Evolutionary conservation across 148 eudicot species (phyloP).

Genomic region (Rhododendron ovatum): DNA sequence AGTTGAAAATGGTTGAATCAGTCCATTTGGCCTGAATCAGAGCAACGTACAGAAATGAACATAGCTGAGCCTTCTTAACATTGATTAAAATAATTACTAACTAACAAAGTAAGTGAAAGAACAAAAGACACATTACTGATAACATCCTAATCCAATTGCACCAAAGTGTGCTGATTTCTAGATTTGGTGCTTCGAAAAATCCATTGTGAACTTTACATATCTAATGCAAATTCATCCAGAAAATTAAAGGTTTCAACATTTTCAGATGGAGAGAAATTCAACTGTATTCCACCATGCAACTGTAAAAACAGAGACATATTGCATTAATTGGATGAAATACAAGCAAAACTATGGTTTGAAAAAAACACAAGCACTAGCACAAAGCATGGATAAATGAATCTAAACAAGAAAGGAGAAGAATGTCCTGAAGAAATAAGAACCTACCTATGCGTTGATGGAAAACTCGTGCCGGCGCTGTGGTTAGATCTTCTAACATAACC

Average conservation of each 20-base stretch:
- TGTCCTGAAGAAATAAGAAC: constrained; percentile 2
- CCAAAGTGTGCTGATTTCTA: not conserved
- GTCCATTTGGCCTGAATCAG: constrained; percentile 57
- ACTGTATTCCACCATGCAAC: not conserved
- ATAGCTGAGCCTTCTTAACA: not conserved
- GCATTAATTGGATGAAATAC: not conserved
- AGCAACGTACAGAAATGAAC: not conserved
- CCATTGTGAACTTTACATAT: not conserved
- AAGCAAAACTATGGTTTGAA: not conserved
- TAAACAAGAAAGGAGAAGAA: not conserved
- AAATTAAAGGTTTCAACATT: not conserved
- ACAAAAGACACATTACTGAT: not conserved
- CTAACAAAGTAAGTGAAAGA: not conserved
- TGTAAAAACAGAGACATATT: not conserved
- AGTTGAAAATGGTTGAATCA: constrained; percentile 49
- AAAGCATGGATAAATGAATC: not conserved
- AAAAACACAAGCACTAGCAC: not conserved
- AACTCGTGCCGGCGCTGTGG: constrained; percentile 29
- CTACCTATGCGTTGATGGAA: constrained; percentile 52
- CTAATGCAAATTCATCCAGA: not conserved
- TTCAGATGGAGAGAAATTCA: not conserved
- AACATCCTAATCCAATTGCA: not conserved
- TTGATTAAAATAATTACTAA: not conserved
- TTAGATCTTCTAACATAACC: constrained; percentile 38
- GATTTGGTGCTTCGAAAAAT: not conserved